Evolutionary conservation across 208 protist species (phyloP).

Genomic region (Leishmania amazonensis): DNA sequence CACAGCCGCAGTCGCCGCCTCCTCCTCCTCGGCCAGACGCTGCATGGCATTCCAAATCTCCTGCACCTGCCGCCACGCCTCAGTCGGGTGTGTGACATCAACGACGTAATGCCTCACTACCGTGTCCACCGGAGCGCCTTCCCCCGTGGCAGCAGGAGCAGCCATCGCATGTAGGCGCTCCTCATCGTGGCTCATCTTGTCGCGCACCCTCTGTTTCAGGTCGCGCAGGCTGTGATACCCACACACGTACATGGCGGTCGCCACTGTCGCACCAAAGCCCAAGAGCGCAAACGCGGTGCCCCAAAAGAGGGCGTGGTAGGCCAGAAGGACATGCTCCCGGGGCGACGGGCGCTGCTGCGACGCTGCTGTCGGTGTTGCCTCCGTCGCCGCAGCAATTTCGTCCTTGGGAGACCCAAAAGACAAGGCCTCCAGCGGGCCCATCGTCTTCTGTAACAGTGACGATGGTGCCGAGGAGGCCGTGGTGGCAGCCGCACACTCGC

Average conservation of each 20-base stretch:
- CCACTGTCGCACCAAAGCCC: slow-evolving; percentile 43
- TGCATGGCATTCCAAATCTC: slow-evolving; percentile 64
- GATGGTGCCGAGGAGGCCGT: background rate
- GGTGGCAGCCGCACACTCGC: background rate
- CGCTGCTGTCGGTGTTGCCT: background rate
- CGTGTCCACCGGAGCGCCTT: slow-evolving; percentile 6
- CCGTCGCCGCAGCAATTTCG: slow-evolving; percentile 10
- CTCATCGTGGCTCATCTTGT: slow-evolving; percentile 45
- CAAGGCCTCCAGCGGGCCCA: slow-evolving; percentile 47
- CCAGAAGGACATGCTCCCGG: slow-evolving; percentile 64
- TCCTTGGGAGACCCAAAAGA: slow-evolving; percentile 33
- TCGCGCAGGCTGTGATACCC: slow-evolving; percentile 49
- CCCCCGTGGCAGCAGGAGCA: background rate
- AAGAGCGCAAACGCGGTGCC: slow-evolving; percentile 69
- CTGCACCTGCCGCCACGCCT: slow-evolving; percentile 49
- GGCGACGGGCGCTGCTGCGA: background rate
- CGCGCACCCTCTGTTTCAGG: slow-evolving; percentile 46
- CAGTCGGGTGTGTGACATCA: slow-evolving; percentile 59
- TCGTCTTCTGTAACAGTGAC: slow-evolving; percentile 34
- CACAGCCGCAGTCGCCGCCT: background rate
- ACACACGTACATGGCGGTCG: slow-evolving; percentile 55
- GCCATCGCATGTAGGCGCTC: slow-evolving; percentile 24
- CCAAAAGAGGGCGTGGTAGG: slow-evolving; percentile 72
- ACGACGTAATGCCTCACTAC: slow-evolving; percentile 64
- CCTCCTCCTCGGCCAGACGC: slow-evolving; percentile 13